These are phyloP conservation scores for Actinomucor elegans DNA, from an alignment of 371 early-diverging fungal genomes.

Conservation along the genomic window DNA sequence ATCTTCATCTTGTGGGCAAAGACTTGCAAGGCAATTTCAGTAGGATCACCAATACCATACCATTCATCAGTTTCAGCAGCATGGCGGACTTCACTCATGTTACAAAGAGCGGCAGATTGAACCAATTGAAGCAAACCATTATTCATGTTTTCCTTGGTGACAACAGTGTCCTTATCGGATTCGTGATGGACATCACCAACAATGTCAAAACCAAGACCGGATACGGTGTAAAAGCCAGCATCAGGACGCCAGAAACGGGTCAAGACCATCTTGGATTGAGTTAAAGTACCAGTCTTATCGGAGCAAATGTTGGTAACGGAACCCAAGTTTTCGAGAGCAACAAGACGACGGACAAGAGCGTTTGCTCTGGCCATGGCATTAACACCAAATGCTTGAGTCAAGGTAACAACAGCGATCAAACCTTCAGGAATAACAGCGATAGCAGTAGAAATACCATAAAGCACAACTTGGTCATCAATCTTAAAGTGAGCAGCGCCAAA, in stretches of 20 bases:
- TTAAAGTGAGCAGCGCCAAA: constrained; percentile 62
- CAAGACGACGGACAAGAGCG: constrained; percentile 85
- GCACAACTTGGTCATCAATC: constrained; percentile 53
- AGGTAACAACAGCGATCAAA: constrained; percentile 81
- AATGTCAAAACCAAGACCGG: constrained; percentile 55
- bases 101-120: constrained; percentile 64
- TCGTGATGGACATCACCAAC: constrained; percentile 26
- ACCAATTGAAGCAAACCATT: constrained; percentile 32
- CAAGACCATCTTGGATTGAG: constrained; percentile 85
- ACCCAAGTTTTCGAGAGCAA: constrained; percentile 88
- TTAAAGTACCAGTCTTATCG: constrained; percentile 89
- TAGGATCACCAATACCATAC: constrained; percentile 79
- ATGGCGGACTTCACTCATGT: constrained; percentile 66
- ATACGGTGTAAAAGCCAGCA: constrained; percentile 56
- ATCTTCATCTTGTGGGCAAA: constrained; percentile 70
- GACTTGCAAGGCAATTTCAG: constrained; percentile 74
- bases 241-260: constrained; percentile 70
- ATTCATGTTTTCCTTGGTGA: constrained; percentile 32
- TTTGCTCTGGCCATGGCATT: constrained; percentile 78
- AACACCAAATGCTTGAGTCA: constrained; percentile 91
- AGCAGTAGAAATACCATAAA: constrained; percentile 70
- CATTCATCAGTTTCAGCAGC: constrained; percentile 61
- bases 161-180: constrained; percentile 34
- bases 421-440: constrained; percentile 91
- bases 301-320: too few species aligned